These are phyloP conservation scores for Dioszegia aurantiaca DNA, from an alignment of 768 basidiomycete genomes.

Conservation along the genomic window DNA sequence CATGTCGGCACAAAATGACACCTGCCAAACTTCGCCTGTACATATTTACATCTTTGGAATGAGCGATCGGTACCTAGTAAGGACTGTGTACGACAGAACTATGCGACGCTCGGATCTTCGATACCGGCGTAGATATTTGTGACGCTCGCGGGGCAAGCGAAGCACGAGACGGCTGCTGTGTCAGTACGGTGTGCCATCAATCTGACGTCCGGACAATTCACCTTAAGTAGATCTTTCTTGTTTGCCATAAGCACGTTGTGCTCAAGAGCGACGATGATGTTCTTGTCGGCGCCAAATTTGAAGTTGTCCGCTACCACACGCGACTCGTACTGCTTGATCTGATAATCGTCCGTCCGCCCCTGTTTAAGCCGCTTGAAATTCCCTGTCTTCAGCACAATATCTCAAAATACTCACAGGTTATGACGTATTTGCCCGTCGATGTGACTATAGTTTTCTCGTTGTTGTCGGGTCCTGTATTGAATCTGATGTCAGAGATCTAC, in stretches of 20 bases:
- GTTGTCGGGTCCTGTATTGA: conserved; percentile 83
- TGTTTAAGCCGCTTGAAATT: conserved; percentile 95
- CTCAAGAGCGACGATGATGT: conserved; percentile 93
- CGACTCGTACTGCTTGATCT: conserved; percentile 91
- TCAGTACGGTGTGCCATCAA: not conserved
- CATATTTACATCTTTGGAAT: too few relatives aligned
- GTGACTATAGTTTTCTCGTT: conserved; percentile 95
- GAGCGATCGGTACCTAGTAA: conserved; percentile 15
- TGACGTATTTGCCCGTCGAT: conserved; percentile 82
- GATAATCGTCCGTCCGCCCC: conserved; percentile 84
- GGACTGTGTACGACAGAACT: conserved; percentile 25
- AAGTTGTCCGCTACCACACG: conserved; percentile 95
- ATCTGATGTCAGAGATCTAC: conserved; percentile 58
- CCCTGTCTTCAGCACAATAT: conserved; percentile 51
- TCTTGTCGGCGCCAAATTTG: conserved; percentile 93
- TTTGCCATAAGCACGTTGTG: conserved; percentile 91
- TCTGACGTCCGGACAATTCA: conserved; percentile 52
- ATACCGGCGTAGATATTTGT: conserved; percentile 13
- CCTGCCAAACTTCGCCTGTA: too few relatives aligned
- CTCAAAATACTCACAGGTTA: conserved; percentile 65
- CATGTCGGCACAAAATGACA: too few relatives aligned
- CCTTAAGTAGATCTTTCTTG: conserved; percentile 85
- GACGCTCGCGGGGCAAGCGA: conserved; percentile 34
- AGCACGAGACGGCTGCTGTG: conserved; percentile 28
- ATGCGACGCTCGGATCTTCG: conserved; percentile 17